A percentile compares a stretch with the other conserved stretches of the same genome.
These are phyloP conservation scores for Amauroascus verrucosus DNA, from an alignment of 2,329 filamentous ascomycete species.

Conservation along the genomic window DNA sequence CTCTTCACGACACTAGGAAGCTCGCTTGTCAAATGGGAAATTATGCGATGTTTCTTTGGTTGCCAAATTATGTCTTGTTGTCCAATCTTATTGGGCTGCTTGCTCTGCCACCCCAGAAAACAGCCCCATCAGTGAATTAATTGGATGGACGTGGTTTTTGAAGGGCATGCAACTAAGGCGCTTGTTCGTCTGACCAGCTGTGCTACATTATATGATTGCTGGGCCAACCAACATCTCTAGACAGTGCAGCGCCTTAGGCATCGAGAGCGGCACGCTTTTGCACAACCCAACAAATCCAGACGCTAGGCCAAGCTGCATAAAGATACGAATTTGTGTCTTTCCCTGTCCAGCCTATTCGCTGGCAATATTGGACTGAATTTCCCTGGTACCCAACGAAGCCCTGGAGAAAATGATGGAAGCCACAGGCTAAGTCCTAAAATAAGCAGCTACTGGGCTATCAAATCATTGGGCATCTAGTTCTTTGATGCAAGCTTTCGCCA, in stretches of 20 bases:
- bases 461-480: constrained; percentile 8
- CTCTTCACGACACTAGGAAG: not conserved
- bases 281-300: not conserved
- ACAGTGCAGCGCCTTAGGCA: constrained; percentile 4
- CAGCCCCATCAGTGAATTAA: constrained; percentile 6
- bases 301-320: not conserved
- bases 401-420: not conserved
- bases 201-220: not conserved
- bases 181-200: not conserved
- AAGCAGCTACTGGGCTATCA: not conserved
- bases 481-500: constrained; percentile 5
- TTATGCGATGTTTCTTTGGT: not conserved
- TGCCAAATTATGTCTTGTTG: not conserved
- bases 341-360: constrained; percentile 4
- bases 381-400: constrained; percentile 1
- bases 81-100: constrained; percentile 3
- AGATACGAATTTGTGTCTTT: not conserved
- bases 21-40: constrained; percentile 3
- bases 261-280: not conserved
- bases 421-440: not conserved
- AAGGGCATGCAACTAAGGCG: not conserved
- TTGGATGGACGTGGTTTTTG: not conserved
- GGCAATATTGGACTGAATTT: not conserved
- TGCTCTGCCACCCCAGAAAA: constrained; percentile 1
- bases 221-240: not conserved